These are phyloP conservation scores for Moniliophthora roreri DNA, from an alignment of 1,284 basidiomycete genomes.

Conservation along the genomic window DNA sequence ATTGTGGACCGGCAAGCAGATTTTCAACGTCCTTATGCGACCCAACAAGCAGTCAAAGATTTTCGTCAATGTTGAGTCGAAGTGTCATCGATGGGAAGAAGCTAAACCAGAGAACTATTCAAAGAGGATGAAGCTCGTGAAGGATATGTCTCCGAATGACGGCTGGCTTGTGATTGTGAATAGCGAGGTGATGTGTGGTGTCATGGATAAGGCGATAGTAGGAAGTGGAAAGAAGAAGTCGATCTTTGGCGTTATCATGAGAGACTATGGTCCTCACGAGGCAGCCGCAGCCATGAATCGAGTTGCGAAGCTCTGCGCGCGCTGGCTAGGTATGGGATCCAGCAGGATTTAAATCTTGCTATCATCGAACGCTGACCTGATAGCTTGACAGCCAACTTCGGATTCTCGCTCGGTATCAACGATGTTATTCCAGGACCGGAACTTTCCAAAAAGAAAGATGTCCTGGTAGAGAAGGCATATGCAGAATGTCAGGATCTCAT, in stretches of 20 bases:
- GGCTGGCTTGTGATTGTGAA: conserved; percentile 98
- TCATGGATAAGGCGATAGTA: conserved; percentile 98
- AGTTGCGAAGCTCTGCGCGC: conserved; percentile 92
- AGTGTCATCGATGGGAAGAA: conserved; percentile 93
- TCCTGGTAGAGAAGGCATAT: conserved; percentile 88
- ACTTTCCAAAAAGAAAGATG: conserved; percentile 82
- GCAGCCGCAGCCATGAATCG: conserved; percentile 97
- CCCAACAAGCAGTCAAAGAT: conserved; percentile 88
- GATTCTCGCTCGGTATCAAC: conserved; percentile 98
- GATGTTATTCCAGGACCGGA: conserved; percentile 96
- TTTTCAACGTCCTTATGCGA: conserved; percentile 96
- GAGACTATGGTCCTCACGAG: conserved; percentile 95
- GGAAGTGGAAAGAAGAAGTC: conserved; percentile 99
- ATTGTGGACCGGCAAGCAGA: conserved; percentile 98
- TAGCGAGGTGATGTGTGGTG: conserved; percentile 99
- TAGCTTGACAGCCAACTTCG: conserved; percentile 77
- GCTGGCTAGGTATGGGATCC: conserved; percentile 83
- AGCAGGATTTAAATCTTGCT: too few species aligned
- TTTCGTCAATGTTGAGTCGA: conserved; percentile 94
- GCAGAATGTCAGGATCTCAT: conserved; percentile 88
- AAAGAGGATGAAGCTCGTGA: conserved; percentile 55
- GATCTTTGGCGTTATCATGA: conserved; percentile 96
- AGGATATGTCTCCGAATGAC: conserved; percentile 95
- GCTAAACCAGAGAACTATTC: conserved; percentile 66
- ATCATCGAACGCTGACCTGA: neutral